Evolutionary conservation across 352 stramenopile species (phyloP).

Genomic region (Phytophthora constricta): DNA sequence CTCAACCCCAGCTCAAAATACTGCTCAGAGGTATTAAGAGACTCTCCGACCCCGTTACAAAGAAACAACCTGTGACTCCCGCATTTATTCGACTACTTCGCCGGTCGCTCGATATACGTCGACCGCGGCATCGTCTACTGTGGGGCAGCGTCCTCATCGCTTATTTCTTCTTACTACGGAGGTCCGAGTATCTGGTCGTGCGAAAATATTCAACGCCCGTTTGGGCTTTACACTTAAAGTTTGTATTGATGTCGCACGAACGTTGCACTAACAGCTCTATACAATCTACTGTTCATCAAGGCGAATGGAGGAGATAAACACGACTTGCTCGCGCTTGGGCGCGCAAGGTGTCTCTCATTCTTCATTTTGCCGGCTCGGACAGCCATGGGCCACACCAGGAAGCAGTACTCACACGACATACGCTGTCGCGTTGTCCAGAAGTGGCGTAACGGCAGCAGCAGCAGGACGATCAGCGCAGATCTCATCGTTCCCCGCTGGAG

Average conservation of each 20-base stretch:
- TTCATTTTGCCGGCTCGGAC: not conserved
- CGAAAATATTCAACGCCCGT: no score
- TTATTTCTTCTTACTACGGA: slow-evolving; percentile 24
- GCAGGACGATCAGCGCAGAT: not conserved
- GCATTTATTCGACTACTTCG: slow-evolving; percentile 9
- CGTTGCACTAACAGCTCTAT: not conserved
- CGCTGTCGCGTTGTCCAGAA: not conserved
- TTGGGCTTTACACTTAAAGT: not conserved
- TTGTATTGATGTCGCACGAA: not conserved
- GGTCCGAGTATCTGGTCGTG: slow-evolving; percentile 16
- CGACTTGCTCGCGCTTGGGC: no score
- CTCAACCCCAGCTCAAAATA: not conserved
- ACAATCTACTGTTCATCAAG: not conserved
- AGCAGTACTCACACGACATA: not conserved
- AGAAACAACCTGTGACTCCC: slow-evolving; percentile 25
- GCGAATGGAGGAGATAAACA: not conserved
- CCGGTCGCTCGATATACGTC: not conserved
- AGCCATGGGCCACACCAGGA: not conserved
- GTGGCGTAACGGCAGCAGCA: no score
- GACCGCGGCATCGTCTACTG: slow-evolving; percentile 12
- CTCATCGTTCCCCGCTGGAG: not conserved
- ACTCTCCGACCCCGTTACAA: slow-evolving; percentile 4
- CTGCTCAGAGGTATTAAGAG: slow-evolving; percentile 19
- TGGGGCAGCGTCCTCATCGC: slow-evolving; percentile 24
- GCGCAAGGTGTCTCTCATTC: no score